phyloP scores from a whole-genome alignment of 2,329 filamentous ascomycete species.

The Chaetomiaceae sp. region DNA sequence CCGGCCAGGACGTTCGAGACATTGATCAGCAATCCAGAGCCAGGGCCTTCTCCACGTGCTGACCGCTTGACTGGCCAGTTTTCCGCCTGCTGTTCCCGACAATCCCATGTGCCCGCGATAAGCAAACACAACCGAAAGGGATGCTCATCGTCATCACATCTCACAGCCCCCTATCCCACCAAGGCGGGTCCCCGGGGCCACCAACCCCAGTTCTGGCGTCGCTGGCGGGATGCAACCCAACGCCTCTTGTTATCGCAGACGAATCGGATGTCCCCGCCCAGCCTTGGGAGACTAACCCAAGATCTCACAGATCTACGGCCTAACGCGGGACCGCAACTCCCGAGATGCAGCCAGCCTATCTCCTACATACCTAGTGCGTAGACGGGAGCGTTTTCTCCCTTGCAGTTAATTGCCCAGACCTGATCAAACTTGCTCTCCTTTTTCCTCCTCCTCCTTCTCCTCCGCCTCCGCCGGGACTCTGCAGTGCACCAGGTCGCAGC shows the following conservation, averaged over 20 bases:
- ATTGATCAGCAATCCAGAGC: neutral
- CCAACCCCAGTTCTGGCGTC: neutral
- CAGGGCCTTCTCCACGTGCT: conserved; percentile 7
- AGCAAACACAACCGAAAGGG: neutral
- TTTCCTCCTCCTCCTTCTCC: neutral
- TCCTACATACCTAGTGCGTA: neutral
- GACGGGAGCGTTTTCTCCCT: no score
- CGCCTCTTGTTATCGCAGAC: conserved; percentile 2
- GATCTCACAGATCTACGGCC: conserved; percentile 17
- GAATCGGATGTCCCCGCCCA: conserved; percentile 13
- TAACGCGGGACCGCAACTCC: conserved; percentile 1
- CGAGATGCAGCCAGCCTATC: conserved; percentile 1
- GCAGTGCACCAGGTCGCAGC: no score
- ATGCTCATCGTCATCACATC: neutral
- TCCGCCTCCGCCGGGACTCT: neutral
- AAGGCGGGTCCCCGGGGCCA: neutral
- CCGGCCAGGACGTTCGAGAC: neutral
- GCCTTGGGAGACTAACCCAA: conserved; percentile 16
- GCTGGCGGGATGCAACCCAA: conserved; percentile 6
- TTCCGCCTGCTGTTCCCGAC: neutral
- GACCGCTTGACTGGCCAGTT: neutral
- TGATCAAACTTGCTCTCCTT: neutral
- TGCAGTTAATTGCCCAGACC: neutral
- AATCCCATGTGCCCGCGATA: neutral
- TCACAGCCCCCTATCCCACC: neutral